Evolutionary conservation across 306 rosid species (phyloP).

Genomic region (Sphenostylis stenocarpa): DNA sequence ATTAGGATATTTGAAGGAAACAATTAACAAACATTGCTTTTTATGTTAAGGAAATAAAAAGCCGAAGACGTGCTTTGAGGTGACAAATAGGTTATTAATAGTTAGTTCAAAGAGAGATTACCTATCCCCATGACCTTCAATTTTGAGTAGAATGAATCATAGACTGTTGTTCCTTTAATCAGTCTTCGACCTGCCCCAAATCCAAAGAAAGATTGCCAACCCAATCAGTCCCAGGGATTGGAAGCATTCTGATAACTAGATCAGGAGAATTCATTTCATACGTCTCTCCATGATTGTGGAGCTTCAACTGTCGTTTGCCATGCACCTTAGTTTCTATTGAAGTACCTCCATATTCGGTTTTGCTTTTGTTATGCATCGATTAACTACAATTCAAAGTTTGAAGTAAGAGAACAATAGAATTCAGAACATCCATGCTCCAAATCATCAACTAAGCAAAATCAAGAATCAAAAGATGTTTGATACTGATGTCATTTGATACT

Average conservation of each 20-base stretch:
- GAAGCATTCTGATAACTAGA: constrained; percentile 55
- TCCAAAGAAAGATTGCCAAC: constrained; percentile 65
- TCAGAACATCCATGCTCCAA: neutral
- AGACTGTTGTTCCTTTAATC: constrained; percentile 67
- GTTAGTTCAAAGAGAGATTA: constrained; percentile 7
- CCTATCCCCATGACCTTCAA: constrained; percentile 85
- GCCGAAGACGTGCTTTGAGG: neutral
- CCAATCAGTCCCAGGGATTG: constrained; percentile 60
- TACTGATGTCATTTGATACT: neutral
- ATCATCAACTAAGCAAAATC: neutral
- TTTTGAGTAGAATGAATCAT: constrained; percentile 53
- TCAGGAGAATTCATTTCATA: constrained; percentile 64
- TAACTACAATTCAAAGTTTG: neutral
- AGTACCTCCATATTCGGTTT: constrained; percentile 49
- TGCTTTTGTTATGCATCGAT: neutral
- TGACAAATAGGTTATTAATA: neutral
- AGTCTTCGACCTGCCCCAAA: constrained; percentile 46
- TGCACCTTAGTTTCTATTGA: constrained; percentile 54
- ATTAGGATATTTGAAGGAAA: neutral
- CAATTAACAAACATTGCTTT: neutral
- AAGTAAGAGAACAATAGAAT: neutral
- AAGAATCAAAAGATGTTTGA: neutral
- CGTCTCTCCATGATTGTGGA: constrained; percentile 65
- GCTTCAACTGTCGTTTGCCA: constrained; percentile 59
- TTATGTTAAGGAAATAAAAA: neutral